Conservation (phyloP, 106 monocot genomes). For the Acanthochlamys bracteata region DNA sequence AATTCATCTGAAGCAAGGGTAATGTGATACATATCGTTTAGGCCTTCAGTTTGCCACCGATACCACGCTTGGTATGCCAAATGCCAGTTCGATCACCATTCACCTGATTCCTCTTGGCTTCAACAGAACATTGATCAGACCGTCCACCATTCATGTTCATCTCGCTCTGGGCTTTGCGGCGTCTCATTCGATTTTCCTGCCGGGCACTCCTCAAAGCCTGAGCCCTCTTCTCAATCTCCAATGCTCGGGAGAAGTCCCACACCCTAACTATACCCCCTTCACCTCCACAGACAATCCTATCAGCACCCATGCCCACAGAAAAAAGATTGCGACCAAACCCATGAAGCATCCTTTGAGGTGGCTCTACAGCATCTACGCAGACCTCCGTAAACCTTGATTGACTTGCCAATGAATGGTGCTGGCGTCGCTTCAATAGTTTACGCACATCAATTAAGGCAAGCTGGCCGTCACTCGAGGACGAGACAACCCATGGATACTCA, state of each 20-base stretch:
- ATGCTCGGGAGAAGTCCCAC: slow-evolving; percentile 40
- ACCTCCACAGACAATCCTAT: slow-evolving; percentile 37
- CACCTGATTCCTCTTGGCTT: slow-evolving; percentile 25
- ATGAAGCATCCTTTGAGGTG: slow-evolving; percentile 48
- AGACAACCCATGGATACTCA: slow-evolving; percentile 44
- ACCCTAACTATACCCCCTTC: slow-evolving; percentile 35
- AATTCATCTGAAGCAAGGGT: not conserved
- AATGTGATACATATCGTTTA: not conserved
- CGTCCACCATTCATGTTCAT: slow-evolving; percentile 12
- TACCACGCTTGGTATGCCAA: slow-evolving; percentile 29
- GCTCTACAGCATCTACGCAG: slow-evolving; percentile 2
- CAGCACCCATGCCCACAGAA: slow-evolving; percentile 28
- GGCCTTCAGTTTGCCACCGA: slow-evolving; percentile 24
- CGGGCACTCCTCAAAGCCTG: slow-evolving; percentile 21
- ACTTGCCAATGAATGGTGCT: not conserved
- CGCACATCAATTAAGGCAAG: slow-evolving; percentile 34
- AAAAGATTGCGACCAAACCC: slow-evolving; percentile 23
- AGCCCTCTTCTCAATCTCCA: slow-evolving; percentile 33
- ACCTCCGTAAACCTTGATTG: not conserved
- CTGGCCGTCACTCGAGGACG: slow-evolving; percentile 33
- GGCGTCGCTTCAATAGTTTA: slow-evolving; percentile 18
- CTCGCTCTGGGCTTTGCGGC: slow-evolving; percentile 27
- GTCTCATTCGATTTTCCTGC: slow-evolving; percentile 31
- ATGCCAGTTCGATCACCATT: slow-evolving; percentile 18
- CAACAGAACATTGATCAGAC: slow-evolving; percentile 27